Percentiles rank a stretch among this genome's conserved stretches.
Conservation (phyloP, 805 yeast species). For the Yarrowia porcina region DNA sequence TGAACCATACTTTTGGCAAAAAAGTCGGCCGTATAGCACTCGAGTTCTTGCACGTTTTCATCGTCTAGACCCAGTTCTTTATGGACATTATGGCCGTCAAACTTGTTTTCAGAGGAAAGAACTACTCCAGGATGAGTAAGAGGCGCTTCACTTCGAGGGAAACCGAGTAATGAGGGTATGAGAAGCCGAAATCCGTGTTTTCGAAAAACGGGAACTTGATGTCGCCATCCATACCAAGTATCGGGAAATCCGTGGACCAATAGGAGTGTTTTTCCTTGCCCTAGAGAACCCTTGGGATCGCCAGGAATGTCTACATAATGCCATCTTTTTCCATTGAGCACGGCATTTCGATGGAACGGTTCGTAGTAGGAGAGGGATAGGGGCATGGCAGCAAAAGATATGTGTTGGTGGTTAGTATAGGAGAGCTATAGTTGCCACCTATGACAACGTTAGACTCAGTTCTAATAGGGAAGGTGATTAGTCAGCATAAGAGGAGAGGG, state of each 20-base stretch:
- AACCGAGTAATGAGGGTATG: constrained; percentile 8
- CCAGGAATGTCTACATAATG: constrained; percentile 24
- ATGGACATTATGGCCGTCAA: not conserved
- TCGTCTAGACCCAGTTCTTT: constrained; percentile 6
- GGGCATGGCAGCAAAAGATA: too few relatives aligned
- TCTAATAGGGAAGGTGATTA: too few relatives aligned
- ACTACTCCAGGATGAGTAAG: not conserved
- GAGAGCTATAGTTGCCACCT: not conserved
- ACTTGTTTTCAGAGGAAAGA: not conserved
- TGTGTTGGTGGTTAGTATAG: not conserved
- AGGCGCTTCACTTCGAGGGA: constrained; percentile 19
- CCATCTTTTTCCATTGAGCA: constrained; percentile 25
- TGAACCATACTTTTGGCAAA: constrained; percentile 6
- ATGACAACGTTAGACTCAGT: too few relatives aligned
- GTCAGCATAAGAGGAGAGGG: too few relatives aligned
- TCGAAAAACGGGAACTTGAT: constrained; percentile 4
- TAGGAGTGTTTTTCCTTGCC: not conserved
- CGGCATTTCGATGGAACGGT: constrained; percentile 15
- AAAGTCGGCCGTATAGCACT: not conserved
- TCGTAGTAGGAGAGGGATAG: constrained; percentile 11
- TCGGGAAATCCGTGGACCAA: constrained; percentile 23
- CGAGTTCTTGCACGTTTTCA: constrained; percentile 4
- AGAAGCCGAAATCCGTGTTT: constrained; percentile 9
- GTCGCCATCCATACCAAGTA: constrained; percentile 23
- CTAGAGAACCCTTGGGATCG: not conserved